A percentile compares a stretch with the other conserved stretches of the same genome.
phyloP scores from a whole-genome alignment of 257 asterid genomes.

The Misopates orontium region DNA sequence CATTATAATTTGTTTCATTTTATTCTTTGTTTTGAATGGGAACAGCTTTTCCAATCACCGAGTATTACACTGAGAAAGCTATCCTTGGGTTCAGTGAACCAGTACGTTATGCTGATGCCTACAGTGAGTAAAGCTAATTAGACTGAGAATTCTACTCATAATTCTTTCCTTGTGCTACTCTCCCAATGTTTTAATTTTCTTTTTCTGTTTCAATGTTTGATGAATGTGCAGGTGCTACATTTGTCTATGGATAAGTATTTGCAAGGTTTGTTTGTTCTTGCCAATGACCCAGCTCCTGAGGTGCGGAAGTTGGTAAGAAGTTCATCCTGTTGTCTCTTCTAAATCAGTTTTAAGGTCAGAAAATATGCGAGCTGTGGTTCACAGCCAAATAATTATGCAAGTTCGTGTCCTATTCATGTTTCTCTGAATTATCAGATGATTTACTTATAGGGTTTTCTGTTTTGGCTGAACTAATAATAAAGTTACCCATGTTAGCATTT shows the following conservation, averaged over 20 bases:
- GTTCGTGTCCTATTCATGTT: constrained; percentile 19
- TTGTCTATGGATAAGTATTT: constrained; percentile 83
- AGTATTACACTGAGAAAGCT: constrained; percentile 75
- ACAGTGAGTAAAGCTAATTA: constrained; percentile 46
- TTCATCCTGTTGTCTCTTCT: background rate
- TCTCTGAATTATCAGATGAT: background rate
- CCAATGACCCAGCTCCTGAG: constrained; percentile 77
- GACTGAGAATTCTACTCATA: constrained; percentile 17
- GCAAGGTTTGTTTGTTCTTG: constrained; percentile 90
- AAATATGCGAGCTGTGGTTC: background rate
- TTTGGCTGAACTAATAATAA: constrained; percentile 7
- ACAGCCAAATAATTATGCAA: constrained; percentile 6
- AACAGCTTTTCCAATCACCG: constrained; percentile 92
- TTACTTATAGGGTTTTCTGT: constrained; percentile 5
- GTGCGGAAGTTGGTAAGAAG: constrained; percentile 89
- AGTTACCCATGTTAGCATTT: background rate
- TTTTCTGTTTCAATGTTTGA: background rate
- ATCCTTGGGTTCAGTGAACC: constrained; percentile 86
- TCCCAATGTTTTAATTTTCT: background rate
- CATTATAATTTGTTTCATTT: constrained; percentile 10
- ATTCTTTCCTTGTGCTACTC: constrained; percentile 16
- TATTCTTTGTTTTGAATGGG: constrained; percentile 17
- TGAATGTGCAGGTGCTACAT: constrained; percentile 53
- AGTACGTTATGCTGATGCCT: constrained; percentile 95
- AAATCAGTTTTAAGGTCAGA: background rate